Conservation (phyloP, 164 flowering plant species). For the Cinnamomum micranthum region DNA sequence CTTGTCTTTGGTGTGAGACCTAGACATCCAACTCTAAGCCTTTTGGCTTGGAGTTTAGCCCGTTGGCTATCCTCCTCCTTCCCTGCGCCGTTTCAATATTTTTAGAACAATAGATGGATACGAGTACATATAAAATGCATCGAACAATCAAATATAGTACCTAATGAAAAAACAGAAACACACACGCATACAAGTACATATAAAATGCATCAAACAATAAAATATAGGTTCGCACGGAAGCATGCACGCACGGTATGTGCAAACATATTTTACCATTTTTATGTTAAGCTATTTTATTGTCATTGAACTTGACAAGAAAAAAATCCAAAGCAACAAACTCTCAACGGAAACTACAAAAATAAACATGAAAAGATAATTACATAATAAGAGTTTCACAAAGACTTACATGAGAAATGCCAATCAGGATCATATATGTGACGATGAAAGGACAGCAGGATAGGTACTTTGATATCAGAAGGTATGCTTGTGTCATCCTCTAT, state of each 20-base stretch:
- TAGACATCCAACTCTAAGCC: too few species aligned
- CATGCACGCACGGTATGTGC: too few species aligned
- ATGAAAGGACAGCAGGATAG: conserved; percentile 76
- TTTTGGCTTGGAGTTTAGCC: too few species aligned
- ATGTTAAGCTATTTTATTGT: background rate
- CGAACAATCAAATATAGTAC: background rate
- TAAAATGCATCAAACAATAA: too few species aligned
- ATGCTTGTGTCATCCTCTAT: conserved; percentile 99
- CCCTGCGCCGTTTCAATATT: too few species aligned
- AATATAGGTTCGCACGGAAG: too few species aligned
- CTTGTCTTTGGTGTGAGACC: too few species aligned
- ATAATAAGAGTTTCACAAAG: background rate
- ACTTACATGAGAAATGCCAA: conserved; percentile 95
- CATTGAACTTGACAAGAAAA: background rate
- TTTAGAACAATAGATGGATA: too few species aligned
- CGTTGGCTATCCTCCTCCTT: too few species aligned
- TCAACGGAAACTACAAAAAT: background rate
- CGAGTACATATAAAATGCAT: background rate
- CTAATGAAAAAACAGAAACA: background rate
- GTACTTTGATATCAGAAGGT: conserved; percentile 69
- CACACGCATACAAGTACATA: too few species aligned
- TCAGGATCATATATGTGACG: conserved; percentile 65
- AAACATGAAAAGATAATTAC: background rate
- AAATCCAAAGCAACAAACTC: background rate
- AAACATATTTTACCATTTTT: background rate